These are phyloP conservation scores for Ganoderma boninense DNA, from an alignment of 1,284 basidiomycete species.

Conservation along the genomic window DNA sequence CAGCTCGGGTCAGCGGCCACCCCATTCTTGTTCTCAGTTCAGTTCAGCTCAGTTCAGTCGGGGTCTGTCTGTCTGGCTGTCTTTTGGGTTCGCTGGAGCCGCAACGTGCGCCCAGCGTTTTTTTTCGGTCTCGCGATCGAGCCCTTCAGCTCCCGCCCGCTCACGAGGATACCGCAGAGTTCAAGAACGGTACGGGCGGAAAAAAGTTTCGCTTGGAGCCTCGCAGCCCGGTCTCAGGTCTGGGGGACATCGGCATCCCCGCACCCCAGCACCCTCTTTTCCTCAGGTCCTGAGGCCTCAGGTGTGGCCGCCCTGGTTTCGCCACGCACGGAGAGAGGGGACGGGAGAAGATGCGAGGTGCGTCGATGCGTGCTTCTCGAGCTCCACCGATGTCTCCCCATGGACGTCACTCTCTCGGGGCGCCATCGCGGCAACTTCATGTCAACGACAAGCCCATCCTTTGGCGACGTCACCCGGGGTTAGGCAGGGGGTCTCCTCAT, in stretches of 20 bases:
- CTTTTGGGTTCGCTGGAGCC: slow-evolving; percentile 6
- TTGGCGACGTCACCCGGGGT: not conserved
- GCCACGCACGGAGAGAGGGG: not conserved
- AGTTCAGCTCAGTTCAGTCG: not conserved
- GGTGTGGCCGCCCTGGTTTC: not conserved
- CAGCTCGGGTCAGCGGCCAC: not conserved
- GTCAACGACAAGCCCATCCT: not conserved
- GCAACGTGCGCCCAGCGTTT: not conserved
- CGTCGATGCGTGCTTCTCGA: not conserved
- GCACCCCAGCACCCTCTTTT: not conserved
- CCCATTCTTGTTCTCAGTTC: no score
- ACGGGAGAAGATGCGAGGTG: not conserved
- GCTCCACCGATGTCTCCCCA: not conserved
- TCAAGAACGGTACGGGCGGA: not conserved
- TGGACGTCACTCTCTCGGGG: not conserved
- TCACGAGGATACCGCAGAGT: not conserved
- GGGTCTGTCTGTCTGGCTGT: not conserved
- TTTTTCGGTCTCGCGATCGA: no score
- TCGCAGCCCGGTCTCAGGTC: not conserved
- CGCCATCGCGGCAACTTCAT: not conserved
- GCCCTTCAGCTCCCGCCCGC: not conserved
- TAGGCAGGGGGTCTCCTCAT: not conserved
- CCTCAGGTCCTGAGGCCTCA: not conserved
- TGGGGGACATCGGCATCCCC: not conserved
- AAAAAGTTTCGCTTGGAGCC: not conserved